Evolutionary conservation across 2,329 filamentous ascomycete species (phyloP), one percentile per base, ranked within the genome.

Genomic region (Clarireedia sp.): DNA sequence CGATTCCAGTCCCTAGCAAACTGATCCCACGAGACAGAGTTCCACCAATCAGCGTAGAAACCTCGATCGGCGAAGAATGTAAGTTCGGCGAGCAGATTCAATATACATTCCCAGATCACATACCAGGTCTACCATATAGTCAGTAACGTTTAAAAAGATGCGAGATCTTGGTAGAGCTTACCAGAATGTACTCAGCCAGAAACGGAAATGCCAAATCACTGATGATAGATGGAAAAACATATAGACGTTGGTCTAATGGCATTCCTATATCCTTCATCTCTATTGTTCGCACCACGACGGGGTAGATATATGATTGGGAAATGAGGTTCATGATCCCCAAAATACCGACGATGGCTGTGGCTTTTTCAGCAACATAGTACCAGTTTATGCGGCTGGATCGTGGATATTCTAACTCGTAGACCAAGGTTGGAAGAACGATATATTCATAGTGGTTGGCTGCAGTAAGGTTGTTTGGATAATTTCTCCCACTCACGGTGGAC

Each of bases 1-100:
- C 82, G 73, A 67, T 91, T 91, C 88, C 88, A 91, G 67, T 90
- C 86, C 40, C 87, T 77, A 3, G 87, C 87, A 64, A 88, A 92
- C 66, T 90, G 84, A 64, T 90, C 86, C 80, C 84, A 89, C 0
- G 79, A 81, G 3, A 80, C 73, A 58, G 74, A 77, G 61, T 84
- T 84, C 81, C 81, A 83, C 81, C 81, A 85, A 48, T 78, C 76
- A 40, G 78, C 76, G 63, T 84, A 84, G 69, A 90, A 90, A 58
- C 82, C 85, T 47, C 87, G 80, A 67, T 91, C 88, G 4, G 87
- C 87, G 67, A 91, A 92, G 59, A 77, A 76, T 0, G 87, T 90
- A 54, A 91, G 68, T 69, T 92, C 88, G 3, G 87, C 88, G 21
- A 91, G 74, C 14, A 89, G 79, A 68, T 91, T 91, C 58, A 90